Evolutionary conservation across 2,329 filamentous ascomycete species (phyloP).

Genomic region (Mycosphaerelloides madeirae): DNA sequence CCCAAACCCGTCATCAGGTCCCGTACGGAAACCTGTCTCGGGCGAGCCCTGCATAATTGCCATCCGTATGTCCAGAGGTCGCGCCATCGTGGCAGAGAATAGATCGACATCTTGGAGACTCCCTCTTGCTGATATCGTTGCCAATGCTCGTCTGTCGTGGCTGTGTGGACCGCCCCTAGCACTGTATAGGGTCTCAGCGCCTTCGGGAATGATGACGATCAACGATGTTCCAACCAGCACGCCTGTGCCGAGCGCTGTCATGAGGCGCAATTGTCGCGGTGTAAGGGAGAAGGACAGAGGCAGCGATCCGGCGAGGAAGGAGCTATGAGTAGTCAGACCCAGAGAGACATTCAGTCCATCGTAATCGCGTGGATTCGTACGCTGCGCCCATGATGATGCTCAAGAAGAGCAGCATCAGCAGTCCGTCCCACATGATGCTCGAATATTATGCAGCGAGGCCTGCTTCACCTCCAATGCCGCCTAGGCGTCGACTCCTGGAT

Average conservation of each 20-base stretch:
- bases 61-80: not conserved
- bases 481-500: too few species aligned
- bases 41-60: not conserved
- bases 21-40: slow-evolving; percentile 20
- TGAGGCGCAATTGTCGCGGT: slow-evolving; percentile 76
- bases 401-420: slow-evolving; percentile 60
- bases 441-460: too few species aligned
- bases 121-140: not conserved
- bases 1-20: slow-evolving; percentile 29
- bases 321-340: slow-evolving; percentile 52
- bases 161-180: slow-evolving; percentile 32
- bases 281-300: slow-evolving; percentile 86
- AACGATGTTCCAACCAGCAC: slow-evolving; percentile 91
- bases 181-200: slow-evolving; percentile 80
- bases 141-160: slow-evolving; percentile 13
- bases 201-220: slow-evolving; percentile 96
- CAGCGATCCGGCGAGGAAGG: slow-evolving; percentile 86
- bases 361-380: slow-evolving; percentile 41
- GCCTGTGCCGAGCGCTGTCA: slow-evolving; percentile 89
- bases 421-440: slow-evolving; percentile 53
- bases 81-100: not conserved
- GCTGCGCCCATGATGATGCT: slow-evolving; percentile 62
- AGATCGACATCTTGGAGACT: not conserved
- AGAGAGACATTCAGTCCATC: slow-evolving; percentile 9
- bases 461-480: too few species aligned